Base-by-base conservation (phyloP, 1,284 basidiomycete species). In the Heterobasidion irregulare region DNA sequence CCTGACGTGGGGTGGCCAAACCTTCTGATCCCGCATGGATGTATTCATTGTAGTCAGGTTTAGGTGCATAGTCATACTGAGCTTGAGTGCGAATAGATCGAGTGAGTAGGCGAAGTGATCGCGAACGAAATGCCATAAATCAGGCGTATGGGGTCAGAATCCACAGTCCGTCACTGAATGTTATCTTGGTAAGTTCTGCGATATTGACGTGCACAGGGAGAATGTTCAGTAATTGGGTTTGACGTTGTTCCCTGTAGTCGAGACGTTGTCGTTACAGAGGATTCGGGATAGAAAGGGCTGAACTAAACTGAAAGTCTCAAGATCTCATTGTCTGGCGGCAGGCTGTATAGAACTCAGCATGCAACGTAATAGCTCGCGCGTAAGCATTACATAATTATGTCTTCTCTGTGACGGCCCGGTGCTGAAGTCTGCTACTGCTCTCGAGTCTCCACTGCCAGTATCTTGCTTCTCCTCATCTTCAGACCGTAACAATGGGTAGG, bases 1-100 rank as follows among this genome's bases (percentile, higher is more conserved):
- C 86, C 78, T 90, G 82, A 64, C 81, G 77, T 45, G 88, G 88
- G 18, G 85, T 90, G 18, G 84, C 82, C 54, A 88, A 68, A 47
- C 79, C 77, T 43, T 66, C 66, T 47, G 43, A 64, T 66, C 47
- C 66, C 56, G 54, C 61, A 63, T 16, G 65, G 53, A 46, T 53
- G 63, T 57, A 46, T 47, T 53, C 15, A 43, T 68, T 65, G 19
- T 64, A 53, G 47, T 71, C 69, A 18, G 73, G 69, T 53, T 63
- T 66, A 35, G 67, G 57, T 18, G 59, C 54, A 54, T 72, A 70
- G 48, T 76, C 73, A 55, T 71, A 71, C 33, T 71, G 74, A 8
- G 73, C 66, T 63, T 80, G 76, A 13, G 78, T 79, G 53, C 72
- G 72, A 12, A 80, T 55, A 53, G 38, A 58, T 47, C 69, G 61